Conservation (phyloP, 768 basidiomycete genomes). For the Daedaleopsis nitida region DNA sequence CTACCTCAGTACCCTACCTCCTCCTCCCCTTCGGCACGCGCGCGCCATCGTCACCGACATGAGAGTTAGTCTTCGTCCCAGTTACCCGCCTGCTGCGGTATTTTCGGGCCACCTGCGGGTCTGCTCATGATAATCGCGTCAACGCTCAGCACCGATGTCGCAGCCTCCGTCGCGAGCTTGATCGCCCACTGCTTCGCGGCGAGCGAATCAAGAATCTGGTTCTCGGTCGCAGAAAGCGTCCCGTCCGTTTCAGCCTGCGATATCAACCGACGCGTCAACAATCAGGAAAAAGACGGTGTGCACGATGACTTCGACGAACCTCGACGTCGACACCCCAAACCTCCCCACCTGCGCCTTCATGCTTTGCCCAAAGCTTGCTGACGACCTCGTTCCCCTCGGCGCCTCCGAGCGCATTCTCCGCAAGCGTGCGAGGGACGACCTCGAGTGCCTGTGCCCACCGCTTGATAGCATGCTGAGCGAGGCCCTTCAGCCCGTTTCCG, state of each 20-base stretch:
- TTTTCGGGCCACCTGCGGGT: constrained; percentile 85
- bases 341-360: constrained; percentile 74
- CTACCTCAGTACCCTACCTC: constrained; percentile 16
- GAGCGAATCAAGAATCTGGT: constrained; percentile 83
- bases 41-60: neutral
- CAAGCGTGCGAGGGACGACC: constrained; percentile 88
- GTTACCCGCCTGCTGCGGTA: constrained; percentile 84
- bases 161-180: constrained; percentile 88
- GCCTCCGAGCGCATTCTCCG: constrained; percentile 94
- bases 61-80: constrained; percentile 73
- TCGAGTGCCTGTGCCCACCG: constrained; percentile 89
- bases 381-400: constrained; percentile 92
- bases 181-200: constrained; percentile 91
- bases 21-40: neutral
- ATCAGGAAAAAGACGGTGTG: neutral
- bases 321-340: constrained; percentile 89
- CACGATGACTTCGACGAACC: constrained; percentile 43
- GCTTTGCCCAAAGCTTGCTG: constrained; percentile 87
- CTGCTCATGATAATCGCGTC: constrained; percentile 99
- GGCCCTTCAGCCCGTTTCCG: constrained; percentile 85
- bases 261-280: constrained; percentile 4
- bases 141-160: constrained; percentile 87
- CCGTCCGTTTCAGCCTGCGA: constrained; percentile 76
- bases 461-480: constrained; percentile 92
- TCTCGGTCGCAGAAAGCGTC: constrained; percentile 61